phyloP scores from a whole-genome alignment of 345 rosid species.

The Corchorus capsularis region DNA sequence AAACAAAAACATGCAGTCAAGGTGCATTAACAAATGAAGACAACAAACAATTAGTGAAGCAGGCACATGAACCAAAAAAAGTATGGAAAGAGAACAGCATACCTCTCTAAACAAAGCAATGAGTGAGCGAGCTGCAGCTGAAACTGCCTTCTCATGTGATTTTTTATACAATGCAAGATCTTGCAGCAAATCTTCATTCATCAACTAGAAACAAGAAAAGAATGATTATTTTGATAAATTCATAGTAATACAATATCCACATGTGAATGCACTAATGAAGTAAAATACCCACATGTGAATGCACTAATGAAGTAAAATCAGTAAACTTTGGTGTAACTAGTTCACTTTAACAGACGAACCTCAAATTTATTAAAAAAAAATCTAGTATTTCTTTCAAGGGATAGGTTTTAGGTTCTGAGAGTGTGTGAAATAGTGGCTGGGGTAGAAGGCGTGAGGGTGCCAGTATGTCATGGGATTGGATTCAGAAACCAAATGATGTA shows the following conservation, averaged over 20 bases:
- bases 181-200: conserved; percentile 95
- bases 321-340: conserved; percentile 1
- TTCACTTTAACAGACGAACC: conserved; percentile 1
- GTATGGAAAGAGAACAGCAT: conserved; percentile 19
- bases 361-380: not conserved
- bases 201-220: conserved; percentile 57
- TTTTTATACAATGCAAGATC: conserved; percentile 90
- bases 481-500: conserved; percentile 9
- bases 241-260: not conserved
- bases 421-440: not conserved
- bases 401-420: not conserved
- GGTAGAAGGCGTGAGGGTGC: not conserved
- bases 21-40: not conserved
- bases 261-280: not conserved
- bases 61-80: conserved; percentile 4
- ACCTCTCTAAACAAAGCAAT: conserved; percentile 95
- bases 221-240: not conserved
- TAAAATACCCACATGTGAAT: not conserved
- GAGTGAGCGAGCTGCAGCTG: conserved; percentile 87
- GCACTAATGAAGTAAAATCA: not conserved
- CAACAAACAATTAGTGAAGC: conserved; percentile 6
- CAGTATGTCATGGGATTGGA: not conserved
- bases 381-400: not conserved
- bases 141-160: conserved; percentile 84
- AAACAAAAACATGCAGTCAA: conserved; percentile 17